Evolutionary conservation across 2,329 filamentous ascomycete species (phyloP), one percentile per base, ranked within the genome.

Genomic region (Verticillium albo-atrum): DNA sequence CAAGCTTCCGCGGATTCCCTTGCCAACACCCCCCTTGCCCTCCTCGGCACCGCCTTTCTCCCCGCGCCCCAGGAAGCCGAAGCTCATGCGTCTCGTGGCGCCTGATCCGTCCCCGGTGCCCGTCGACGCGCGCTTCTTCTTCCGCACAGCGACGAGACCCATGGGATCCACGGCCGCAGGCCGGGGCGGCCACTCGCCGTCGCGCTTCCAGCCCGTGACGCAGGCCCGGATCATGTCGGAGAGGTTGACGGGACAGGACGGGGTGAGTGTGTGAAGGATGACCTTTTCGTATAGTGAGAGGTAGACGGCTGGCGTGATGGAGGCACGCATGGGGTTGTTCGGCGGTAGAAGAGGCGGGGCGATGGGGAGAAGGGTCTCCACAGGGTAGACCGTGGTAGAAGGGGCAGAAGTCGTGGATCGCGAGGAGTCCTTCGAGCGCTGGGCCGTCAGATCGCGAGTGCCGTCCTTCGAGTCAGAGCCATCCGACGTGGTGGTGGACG

Each of bases 191-290:
- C 94, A 98, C 73, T 97, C 91, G 17, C 92, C 93, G 67, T 95
- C 91, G 47, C 91, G 83, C 73, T 96, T 96, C 94, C 94, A 97
- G 51, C 94, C 94, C 28, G 89, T 82, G 1, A 98, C 92, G 64
- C 94, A 90, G 14, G 91, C 86, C 10, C 86, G 83, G 25, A 91
- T 86, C 77, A 97, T 88, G 67, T 96, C 91, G 30, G 82, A 78
- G 0, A 98, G 83, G 67, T 97, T 97, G 68, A 97, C 89, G 3
- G 94, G 94, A 17, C 96, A 91, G 1, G 89, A 89, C 0, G 94
- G 94, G 3, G 92, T 91, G 64, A 95, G 83, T 37, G 82, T 84
- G 68, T 94, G 88, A 1, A 92, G 73, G 50, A 97, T 87, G 56
- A 97, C 89, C 75, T 97, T 97, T 70, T 90, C 89, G 78, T 96